Base-by-base conservation (phyloP, 805 yeast genomes). In the Kodamaea hsintzibuensis region DNA sequence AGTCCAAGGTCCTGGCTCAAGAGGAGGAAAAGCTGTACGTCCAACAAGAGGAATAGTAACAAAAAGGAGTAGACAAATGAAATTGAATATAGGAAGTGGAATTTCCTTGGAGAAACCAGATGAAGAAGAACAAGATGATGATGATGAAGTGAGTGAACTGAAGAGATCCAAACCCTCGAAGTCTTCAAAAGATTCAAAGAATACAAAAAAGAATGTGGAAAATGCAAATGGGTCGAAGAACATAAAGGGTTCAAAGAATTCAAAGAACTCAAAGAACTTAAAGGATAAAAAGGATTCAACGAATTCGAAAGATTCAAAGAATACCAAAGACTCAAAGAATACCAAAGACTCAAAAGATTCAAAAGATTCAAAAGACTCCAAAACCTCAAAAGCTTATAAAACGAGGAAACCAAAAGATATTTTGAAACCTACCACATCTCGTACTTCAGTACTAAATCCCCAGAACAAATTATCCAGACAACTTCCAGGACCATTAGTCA, bases 401-500 rank as follows among this genome's bases (percentile, higher is more conserved):
- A 37, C 17, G 10, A 35, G 16, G 49, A 49, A 19, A 40, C 35
- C 16, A 48, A 47, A 17, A 25, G 35, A 17, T 30, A 17, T 12
- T 17, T 18, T 16, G 18, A 47, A 50, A 9, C 47, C 52, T 5
- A n/a, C 51, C 7, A 40, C 44, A 27, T 49, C 57, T 14, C 46
- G 65, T 40, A 76, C 79, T n/a, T 71, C 74, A 7, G 64, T 75
- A 0, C 33, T 68, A 3, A 66, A 63, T 22, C 63, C 64, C 16
- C 62, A 64, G 14, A 61, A 64, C 51, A 71, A 69, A 55, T 55
- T 62, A 13, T 61, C 74, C 7, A 59, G 77, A 33, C 70, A 71
- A 37, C 62, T 69, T 13, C 78, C 79, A 0, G 79, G 78, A 0
- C 79, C 80, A 1, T 58, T 75, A 45, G 61, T 75, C 3, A 67